Evolutionary conservation across 2,329 filamentous ascomycete species (phyloP), one percentile per base, ranked within the genome.

Genomic region (Colletotrichum plurivorum): DNA sequence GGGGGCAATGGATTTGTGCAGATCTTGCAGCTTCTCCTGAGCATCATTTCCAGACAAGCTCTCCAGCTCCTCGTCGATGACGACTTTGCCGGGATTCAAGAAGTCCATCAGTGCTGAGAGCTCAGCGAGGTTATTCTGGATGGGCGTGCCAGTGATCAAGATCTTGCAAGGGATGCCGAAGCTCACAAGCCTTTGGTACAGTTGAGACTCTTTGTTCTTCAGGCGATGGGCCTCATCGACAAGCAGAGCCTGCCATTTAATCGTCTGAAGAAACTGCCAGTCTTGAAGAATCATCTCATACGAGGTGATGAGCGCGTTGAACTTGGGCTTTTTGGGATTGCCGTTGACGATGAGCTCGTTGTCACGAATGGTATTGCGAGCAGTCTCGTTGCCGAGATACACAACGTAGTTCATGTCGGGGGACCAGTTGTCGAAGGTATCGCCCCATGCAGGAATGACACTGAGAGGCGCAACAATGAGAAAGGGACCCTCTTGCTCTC

Each of bases 211-310:
- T 71, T 93, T 90, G 76, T 99, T 99, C 84, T 99, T 99, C 73
- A 99, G 83, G 61, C 97, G 93, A 82, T 99, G 96, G 36, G 96
- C 96, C 83, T 99, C 96, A 74, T 99, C 96, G 52, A 99, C 94
- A 45, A 94, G 94, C 78, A 99, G 90, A 66, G 96, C 96, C 78
- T 99, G 96, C 95, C 96, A 99, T 79, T 97, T 98, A 80, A 99
- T 94, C 71, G 93, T 91, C 68, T 92, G 92, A 45, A 99, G 83
- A 76, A 97, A 97, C 45, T 92, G 85, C 71, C 93, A 91, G 78
- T 99, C 96, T 66, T 91, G 89, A 55, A 98, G 87, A 66, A 98
- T 96, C 78, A 97, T 98, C 80, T 99, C 96, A 78, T 99, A 99
- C 0, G 96, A 98, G 1, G 96, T 99, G 69, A 99, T 89, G 41